These are phyloP conservation scores for Tinospora cordifolia DNA, from an alignment of 164 flowering plant species.

Conservation along the genomic window DNA sequence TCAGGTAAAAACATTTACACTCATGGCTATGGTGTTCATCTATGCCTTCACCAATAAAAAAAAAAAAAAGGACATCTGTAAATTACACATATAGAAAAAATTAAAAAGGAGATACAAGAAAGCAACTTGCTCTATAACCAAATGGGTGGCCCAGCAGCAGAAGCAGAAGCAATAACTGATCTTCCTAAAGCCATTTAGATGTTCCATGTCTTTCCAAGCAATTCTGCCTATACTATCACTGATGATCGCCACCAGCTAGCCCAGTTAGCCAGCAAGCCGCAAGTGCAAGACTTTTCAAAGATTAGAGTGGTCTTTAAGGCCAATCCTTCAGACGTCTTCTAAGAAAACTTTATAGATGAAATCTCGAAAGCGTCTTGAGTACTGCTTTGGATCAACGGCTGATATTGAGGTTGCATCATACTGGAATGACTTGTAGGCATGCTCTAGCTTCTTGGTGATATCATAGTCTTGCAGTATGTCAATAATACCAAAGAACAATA, in stretches of 20 bases:
- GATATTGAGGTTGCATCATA: conserved; percentile 75
- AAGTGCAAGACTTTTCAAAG: too few species aligned
- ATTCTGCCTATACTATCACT: too few species aligned
- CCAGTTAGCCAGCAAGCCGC: too few species aligned
- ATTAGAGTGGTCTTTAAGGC: not conserved
- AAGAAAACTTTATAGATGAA: conserved; percentile 47
- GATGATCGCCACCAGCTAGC: too few species aligned
- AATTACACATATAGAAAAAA: too few species aligned
- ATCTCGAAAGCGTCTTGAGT: conserved; percentile 70
- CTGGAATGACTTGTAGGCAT: conserved; percentile 75
- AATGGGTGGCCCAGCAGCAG: too few species aligned
- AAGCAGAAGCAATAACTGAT: too few species aligned
- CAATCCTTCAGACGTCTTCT: conserved; percentile 25
- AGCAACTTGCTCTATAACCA: too few species aligned
- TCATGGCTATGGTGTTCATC: not conserved
- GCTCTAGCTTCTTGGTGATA: conserved; percentile 80
- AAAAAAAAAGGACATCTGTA: too few species aligned
- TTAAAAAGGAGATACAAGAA: too few species aligned
- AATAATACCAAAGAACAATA: conserved; percentile 70
- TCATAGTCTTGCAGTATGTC: conserved; percentile 90
- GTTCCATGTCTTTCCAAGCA: too few species aligned
- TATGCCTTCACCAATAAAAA: not conserved
- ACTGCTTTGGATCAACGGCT: conserved; percentile 71
- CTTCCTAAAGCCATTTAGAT: too few species aligned
- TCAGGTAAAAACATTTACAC: conserved; percentile 16